Conservation (phyloP, 2,329 filamentous ascomycete genomes). For the Dothideomycetidae sp. region DNA sequence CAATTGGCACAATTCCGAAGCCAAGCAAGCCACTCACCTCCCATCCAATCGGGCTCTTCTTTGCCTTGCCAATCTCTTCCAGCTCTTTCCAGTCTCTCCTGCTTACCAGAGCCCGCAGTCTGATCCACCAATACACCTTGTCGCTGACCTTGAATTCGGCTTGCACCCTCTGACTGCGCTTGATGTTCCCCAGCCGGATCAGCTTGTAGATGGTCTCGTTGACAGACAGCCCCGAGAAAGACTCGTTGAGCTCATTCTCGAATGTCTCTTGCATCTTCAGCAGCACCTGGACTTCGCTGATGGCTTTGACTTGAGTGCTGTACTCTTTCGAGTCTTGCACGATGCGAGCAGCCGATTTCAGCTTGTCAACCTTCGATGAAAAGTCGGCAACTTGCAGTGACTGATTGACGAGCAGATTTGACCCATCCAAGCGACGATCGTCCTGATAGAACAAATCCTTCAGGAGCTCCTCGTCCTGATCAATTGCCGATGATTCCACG, state of each 20-base stretch:
- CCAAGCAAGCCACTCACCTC: conserved; percentile 45
- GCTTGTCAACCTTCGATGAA: conserved; percentile 63
- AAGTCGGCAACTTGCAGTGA: conserved; percentile 59
- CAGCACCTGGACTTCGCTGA: conserved; percentile 68
- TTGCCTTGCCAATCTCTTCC: conserved; percentile 62
- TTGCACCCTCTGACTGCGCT: conserved; percentile 75
- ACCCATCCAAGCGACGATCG: conserved; percentile 75
- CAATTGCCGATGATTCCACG: conserved; percentile 68
- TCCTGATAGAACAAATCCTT: conserved; percentile 98
- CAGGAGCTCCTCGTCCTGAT: conserved; percentile 66
- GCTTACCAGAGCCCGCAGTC: conserved; percentile 74
- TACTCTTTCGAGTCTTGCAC: conserved; percentile 73
- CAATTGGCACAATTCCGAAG: conserved; percentile 10
- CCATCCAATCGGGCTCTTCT: conserved; percentile 92
- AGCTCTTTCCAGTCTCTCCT: conserved; percentile 87
- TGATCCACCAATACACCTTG: conserved; percentile 76
- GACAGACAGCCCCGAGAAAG: conserved; percentile 67
- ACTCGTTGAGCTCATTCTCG: conserved; percentile 58
- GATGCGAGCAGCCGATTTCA: conserved; percentile 72
- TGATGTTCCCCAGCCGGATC: conserved; percentile 65
- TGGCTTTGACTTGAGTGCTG: conserved; percentile 54
- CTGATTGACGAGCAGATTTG: conserved; percentile 74
- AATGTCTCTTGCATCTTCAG: conserved; percentile 76
- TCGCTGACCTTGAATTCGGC: conserved; percentile 88
- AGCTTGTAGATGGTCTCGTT: conserved; percentile 89